Evolutionary conservation across 2,329 filamentous ascomycete species (phyloP).

Genomic region (Cryphonectria japonica): DNA sequence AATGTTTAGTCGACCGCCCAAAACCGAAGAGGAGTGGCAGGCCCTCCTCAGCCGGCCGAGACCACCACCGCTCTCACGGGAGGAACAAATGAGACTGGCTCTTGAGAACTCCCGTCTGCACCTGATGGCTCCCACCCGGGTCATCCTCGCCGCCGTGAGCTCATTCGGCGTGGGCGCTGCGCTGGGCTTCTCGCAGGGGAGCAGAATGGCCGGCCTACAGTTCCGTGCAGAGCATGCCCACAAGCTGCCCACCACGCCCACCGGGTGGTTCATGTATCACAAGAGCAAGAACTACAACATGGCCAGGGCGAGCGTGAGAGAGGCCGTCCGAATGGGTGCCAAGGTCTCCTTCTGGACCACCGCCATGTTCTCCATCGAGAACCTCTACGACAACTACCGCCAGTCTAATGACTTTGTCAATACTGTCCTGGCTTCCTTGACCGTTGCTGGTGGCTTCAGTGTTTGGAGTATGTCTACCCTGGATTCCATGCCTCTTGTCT

Average conservation of each 20-base stretch:
- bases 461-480: conserved; percentile 70
- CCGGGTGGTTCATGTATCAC: conserved; percentile 98
- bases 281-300: conserved; percentile 95
- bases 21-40: conserved; percentile 23
- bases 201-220: conserved; percentile 73
- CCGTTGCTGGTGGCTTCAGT: conserved; percentile 85
- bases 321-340: conserved; percentile 75
- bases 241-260: conserved; percentile 79
- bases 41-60: conserved; percentile 12
- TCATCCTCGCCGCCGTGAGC: conserved; percentile 65
- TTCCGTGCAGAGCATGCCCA: conserved; percentile 98
- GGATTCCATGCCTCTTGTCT: neutral
- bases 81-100: conserved; percentile 13
- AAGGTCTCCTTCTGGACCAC: conserved; percentile 74
- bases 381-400: conserved; percentile 77
- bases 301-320: conserved; percentile 74
- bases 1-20: conserved; percentile 21
- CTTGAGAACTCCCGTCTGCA: conserved; percentile 25
- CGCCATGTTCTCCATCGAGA: conserved; percentile 80
- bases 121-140: conserved; percentile 33
- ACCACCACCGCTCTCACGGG: conserved; percentile 1
- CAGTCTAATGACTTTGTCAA: conserved; percentile 75
- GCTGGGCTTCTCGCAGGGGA: conserved; percentile 74
- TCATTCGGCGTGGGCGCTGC: conserved; percentile 71
- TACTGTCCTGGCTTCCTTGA: conserved; percentile 80